A percentile compares a stretch with the other conserved stretches of the same genome.
These are phyloP conservation scores for Globisporangium cylindrosporum DNA, from an alignment of 352 stramenopile species.

Conservation along the genomic window DNA sequence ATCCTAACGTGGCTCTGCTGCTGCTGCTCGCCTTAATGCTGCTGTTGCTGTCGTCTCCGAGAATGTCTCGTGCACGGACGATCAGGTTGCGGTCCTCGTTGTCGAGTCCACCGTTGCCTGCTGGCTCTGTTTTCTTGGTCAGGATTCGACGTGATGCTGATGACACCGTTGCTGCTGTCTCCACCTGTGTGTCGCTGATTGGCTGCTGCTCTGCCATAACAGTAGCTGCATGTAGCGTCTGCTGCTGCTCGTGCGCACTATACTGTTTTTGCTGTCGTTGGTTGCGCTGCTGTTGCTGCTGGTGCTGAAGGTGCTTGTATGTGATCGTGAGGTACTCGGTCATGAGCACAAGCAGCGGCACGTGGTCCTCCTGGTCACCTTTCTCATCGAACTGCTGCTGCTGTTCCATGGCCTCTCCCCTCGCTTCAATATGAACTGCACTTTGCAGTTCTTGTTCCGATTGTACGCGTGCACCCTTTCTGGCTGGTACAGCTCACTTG, in stretches of 20 bases:
- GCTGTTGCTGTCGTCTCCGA: constrained; percentile 13
- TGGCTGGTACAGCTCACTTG: not conserved
- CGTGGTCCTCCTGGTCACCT: not conserved
- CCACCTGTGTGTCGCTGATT: not conserved
- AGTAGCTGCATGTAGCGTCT: not conserved
- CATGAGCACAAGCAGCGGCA: constrained; percentile 21
- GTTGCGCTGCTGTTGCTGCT: not conserved
- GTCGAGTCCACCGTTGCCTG: constrained; percentile 37
- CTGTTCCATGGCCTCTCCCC: not conserved
- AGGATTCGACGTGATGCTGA: constrained; percentile 24
- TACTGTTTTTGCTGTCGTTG: not conserved
- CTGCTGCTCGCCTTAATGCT: not conserved
- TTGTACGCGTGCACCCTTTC: constrained; percentile 3
- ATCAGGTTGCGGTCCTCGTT: constrained; percentile 56
- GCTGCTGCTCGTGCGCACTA: not conserved
- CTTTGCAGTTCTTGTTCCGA: not conserved
- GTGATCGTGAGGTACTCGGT: constrained; percentile 29
- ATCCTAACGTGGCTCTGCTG: constrained; percentile 12
- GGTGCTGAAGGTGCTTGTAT: constrained; percentile 23
- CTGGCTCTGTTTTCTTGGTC: constrained; percentile 38
- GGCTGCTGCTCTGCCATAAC: not conserved
- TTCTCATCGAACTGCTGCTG: constrained; percentile 6
- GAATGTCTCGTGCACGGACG: constrained; percentile 36
- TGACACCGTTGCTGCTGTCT: not conserved
- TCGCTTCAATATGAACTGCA: not conserved